These are phyloP conservation scores for Aspergillus carlsbadensis DNA, from an alignment of 495 filamentous ascomycete genomes.

Conservation along the genomic window DNA sequence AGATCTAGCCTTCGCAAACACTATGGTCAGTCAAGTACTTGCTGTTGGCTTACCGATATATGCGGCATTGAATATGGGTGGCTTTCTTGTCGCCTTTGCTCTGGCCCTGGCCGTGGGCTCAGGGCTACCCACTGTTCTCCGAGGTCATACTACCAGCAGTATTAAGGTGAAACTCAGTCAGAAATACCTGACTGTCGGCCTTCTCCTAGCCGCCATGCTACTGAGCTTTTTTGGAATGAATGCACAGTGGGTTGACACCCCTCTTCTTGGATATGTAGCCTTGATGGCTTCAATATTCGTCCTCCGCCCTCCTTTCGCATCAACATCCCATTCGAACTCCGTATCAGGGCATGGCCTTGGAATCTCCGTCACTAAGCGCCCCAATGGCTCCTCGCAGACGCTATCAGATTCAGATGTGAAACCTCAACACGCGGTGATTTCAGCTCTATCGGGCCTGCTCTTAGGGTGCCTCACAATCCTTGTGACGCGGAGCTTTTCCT, in stretches of 20 bases:
- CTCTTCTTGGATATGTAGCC: slow-evolving; percentile 45
- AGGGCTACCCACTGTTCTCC: slow-evolving; percentile 33
- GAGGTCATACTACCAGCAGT: slow-evolving; percentile 2
- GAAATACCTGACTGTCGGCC: slow-evolving; percentile 30
- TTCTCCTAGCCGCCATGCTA: slow-evolving; percentile 27
- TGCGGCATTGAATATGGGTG: slow-evolving; percentile 55
- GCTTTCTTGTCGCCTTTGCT: slow-evolving; percentile 49
- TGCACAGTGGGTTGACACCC: slow-evolving; percentile 30
- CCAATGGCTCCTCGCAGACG: slow-evolving; percentile 12
- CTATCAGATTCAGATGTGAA: slow-evolving; percentile 7
- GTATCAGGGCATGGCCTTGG: slow-evolving; percentile 28
- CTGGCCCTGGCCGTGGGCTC: slow-evolving; percentile 48
- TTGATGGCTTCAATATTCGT: slow-evolving; percentile 42
- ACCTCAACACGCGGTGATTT: slow-evolving; percentile 30
- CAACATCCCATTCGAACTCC: not conserved
- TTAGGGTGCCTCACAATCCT: slow-evolving; percentile 25
- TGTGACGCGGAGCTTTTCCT: slow-evolving; percentile 22
- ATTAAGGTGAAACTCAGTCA: slow-evolving; percentile 22
- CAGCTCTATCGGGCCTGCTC: slow-evolving; percentile 27
- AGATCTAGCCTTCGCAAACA: slow-evolving; percentile 14
- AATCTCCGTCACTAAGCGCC: slow-evolving; percentile 15
- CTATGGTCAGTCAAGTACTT: slow-evolving; percentile 24
- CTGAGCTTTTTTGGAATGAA: slow-evolving; percentile 37
- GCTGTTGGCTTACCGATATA: slow-evolving; percentile 56
- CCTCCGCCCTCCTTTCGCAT: slow-evolving; percentile 10